phyloP scores from a whole-genome alignment of 768 basidiomycete genomes.

The Suillus americanus region DNA sequence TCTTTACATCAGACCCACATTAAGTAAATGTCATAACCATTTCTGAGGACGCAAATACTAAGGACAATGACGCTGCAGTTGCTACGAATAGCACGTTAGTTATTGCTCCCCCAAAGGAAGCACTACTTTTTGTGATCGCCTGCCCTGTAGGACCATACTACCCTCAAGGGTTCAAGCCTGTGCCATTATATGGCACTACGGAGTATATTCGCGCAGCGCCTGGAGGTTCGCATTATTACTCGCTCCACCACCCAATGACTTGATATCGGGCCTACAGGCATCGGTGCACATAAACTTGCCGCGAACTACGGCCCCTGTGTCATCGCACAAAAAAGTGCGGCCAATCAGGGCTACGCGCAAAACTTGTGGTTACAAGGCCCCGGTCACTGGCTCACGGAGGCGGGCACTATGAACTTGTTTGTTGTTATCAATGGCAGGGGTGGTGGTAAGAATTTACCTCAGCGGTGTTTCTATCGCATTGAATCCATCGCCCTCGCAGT shows the following conservation, averaged over 20 bases:
- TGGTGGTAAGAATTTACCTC: constrained; percentile 45
- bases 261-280: constrained; percentile 45
- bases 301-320: constrained; percentile 89
- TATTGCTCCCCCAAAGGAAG: constrained; percentile 63
- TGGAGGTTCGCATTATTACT: constrained; percentile 51
- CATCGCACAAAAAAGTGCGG: constrained; percentile 78
- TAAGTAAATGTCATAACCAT: constrained; percentile 42
- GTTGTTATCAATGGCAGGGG: constrained; percentile 72
- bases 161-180: constrained; percentile 85
- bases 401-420: constrained; percentile 94
- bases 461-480: neutral
- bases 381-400: constrained; percentile 54
- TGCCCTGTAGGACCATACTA: constrained; percentile 78
- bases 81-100: constrained; percentile 54
- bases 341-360: constrained; percentile 75
- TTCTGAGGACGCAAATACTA: constrained; percentile 6
- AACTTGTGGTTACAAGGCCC: constrained; percentile 87
- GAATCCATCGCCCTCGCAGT: constrained; percentile 24
- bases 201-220: constrained; percentile 83
- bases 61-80: constrained; percentile 46
- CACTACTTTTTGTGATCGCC: constrained; percentile 64
- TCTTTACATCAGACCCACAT: constrained; percentile 84
- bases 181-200: constrained; percentile 82
- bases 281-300: constrained; percentile 85
- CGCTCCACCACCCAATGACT: neutral